Evolutionary conservation across 805 yeast species (phyloP).

Genomic region (Saturnispora halmiae): DNA sequence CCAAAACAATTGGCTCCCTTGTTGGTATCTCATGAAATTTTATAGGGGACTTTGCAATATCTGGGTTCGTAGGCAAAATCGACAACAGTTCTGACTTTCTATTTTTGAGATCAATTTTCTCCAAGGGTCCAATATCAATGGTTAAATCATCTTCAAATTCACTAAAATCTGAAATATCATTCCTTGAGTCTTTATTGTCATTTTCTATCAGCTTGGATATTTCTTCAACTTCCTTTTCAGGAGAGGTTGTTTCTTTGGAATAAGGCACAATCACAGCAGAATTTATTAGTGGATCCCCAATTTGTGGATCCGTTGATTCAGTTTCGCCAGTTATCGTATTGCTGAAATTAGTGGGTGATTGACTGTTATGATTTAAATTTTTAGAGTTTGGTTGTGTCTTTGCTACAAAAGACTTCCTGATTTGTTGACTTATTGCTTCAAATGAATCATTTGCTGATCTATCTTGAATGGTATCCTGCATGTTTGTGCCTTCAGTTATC

Average conservation of each 20-base stretch:
- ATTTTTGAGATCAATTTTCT: slow-evolving; percentile 24
- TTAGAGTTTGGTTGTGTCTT: slow-evolving; percentile 10
- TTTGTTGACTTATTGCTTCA: slow-evolving; percentile 25
- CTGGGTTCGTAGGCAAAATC: slow-evolving; percentile 14
- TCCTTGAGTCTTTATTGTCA: slow-evolving; percentile 18
- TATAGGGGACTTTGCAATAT: slow-evolving; percentile 23
- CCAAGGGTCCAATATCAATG: slow-evolving; percentile 22
- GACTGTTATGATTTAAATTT: background rate
- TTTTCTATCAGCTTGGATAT: slow-evolving; percentile 16
- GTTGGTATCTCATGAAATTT: slow-evolving; percentile 28
- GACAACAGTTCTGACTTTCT: background rate
- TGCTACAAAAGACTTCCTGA: slow-evolving; percentile 26
- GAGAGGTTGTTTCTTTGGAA: slow-evolving; percentile 3
- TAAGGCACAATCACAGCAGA: too few relatives aligned
- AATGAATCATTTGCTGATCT: slow-evolving; percentile 20
- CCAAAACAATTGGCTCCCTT: slow-evolving; percentile 26
- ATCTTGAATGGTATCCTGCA: background rate
- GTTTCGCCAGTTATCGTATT: slow-evolving; percentile 1
- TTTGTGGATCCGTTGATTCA: slow-evolving; percentile 6
- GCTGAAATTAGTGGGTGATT: background rate
- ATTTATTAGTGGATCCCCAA: background rate
- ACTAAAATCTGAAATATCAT: slow-evolving; percentile 18
- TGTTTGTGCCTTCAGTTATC: too few relatives aligned
- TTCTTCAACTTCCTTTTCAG: slow-evolving; percentile 17
- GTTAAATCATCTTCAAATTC: slow-evolving; percentile 20